Base-by-base conservation (phyloP, 306 rosid species). In the Vigna mungo region DNA sequence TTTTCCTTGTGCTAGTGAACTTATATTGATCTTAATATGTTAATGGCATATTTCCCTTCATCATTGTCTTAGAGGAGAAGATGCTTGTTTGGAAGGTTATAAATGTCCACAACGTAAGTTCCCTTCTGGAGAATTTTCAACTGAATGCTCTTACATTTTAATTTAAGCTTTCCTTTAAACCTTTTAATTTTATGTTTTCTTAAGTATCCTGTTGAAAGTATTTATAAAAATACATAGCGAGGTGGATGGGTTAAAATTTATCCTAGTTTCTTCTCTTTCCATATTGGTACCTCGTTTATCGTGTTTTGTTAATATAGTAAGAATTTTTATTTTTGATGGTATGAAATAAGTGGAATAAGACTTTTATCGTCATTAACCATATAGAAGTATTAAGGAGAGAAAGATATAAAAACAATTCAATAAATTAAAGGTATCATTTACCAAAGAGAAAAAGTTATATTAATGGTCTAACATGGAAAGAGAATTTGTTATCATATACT, bases 61-160 rank as follows among this genome's bases (percentile, higher is more conserved):
- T 63, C 27, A 53, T 53, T 53, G 25, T 81, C 17, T 68, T 84
- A 87, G 89, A 65, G 84, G 83, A 79, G 43, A 5, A 16, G 86
- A 65, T 78, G 43, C 91, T 7, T 92, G 96, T 82, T 81, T 86
- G 82, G 21, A 60, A 75, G 64, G 23, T 60, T 1, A 25, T 48
- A 3, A 0, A 9, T 90, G 94, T 72, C 61, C 80, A n/a, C 12
- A 61, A 78, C 13, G 94, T 86, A 75, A 81, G 92, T 84, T 66
- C 56, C 30, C 27, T 37, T 66, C 11, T 7, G 12, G 11, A 13
- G 15, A 34, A 56, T 53, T 61, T 83, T 52, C 51, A 68, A 71
- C 12, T 5, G 25, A 44, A 7, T 39, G 36, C 39, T 68, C 16
- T 49, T 23, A 27, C 27, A 7, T 59, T 6, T 53, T 53, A 17